Conservation (phyloP, 768 basidiomycete species). For the Mycena alexandri region DNA sequence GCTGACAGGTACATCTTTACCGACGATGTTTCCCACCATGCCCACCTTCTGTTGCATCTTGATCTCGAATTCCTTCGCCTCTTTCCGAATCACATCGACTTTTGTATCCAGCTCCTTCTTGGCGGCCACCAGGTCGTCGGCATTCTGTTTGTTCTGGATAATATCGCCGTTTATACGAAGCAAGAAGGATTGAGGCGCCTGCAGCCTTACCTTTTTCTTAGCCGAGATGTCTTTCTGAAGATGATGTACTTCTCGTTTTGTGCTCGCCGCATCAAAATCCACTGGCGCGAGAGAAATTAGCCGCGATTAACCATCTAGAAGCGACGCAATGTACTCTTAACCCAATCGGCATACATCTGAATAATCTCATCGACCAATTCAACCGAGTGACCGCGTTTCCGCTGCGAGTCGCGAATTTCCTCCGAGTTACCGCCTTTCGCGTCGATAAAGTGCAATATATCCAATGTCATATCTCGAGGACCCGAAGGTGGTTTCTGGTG, state of each 20-base stretch:
- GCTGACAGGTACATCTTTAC: slow-evolving; percentile 87
- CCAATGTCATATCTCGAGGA: slow-evolving; percentile 78
- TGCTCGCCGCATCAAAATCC: slow-evolving; percentile 85
- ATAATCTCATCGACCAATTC: slow-evolving; percentile 96
- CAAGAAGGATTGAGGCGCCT: neutral
- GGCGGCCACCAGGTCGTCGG: slow-evolving; percentile 85
- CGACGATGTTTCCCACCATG: slow-evolving; percentile 93
- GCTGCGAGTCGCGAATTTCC: slow-evolving; percentile 91
- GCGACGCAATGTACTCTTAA: slow-evolving; percentile 77
- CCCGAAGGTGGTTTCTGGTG: neutral
- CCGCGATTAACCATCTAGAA: slow-evolving; percentile 14
- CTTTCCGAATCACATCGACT: slow-evolving; percentile 81
- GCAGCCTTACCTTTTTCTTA: slow-evolving; percentile 86
- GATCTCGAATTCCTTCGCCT: slow-evolving; percentile 80
- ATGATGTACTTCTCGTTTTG: slow-evolving; percentile 87
- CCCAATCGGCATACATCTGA: slow-evolving; percentile 93
- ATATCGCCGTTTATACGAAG: no score
- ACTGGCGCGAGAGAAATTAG: slow-evolving; percentile 61
- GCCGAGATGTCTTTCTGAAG: slow-evolving; percentile 94
- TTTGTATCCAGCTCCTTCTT: slow-evolving; percentile 90
- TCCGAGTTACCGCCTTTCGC: slow-evolving; percentile 93
- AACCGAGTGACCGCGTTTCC: slow-evolving; percentile 88
- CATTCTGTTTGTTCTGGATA: slow-evolving; percentile 70
- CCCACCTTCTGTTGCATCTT: slow-evolving; percentile 85
- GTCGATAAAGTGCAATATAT: slow-evolving; percentile 84